These are phyloP conservation scores for Acacia acuminata DNA, from an alignment of 306 rosid species.

Conservation along the genomic window DNA sequence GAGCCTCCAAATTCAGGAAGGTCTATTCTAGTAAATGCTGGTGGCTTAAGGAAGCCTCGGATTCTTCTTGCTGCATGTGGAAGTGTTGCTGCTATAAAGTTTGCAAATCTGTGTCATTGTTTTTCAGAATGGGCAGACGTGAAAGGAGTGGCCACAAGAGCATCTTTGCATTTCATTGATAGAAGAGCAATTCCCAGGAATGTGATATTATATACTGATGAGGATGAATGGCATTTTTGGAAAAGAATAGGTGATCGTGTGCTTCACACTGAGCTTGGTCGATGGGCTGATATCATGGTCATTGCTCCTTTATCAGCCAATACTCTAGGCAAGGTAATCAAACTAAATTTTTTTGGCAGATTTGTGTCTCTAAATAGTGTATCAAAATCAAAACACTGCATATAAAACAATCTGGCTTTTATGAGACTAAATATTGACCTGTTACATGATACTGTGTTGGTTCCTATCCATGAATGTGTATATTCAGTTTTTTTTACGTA, in stretches of 20 bases:
- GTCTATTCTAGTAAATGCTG: slow-evolving; percentile 31
- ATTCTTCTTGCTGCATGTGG: slow-evolving; percentile 86
- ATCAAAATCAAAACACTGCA: slow-evolving; percentile 5
- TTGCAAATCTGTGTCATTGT: slow-evolving; percentile 51
- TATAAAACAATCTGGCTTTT: neutral
- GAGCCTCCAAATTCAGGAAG: slow-evolving; percentile 44
- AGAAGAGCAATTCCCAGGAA: slow-evolving; percentile 49
- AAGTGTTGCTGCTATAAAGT: slow-evolving; percentile 70
- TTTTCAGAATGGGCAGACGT: slow-evolving; percentile 85
- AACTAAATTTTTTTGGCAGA: slow-evolving; percentile 10
- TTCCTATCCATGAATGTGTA: neutral
- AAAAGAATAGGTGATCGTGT: slow-evolving; percentile 63
- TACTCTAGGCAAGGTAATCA: slow-evolving; percentile 84
- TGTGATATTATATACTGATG: slow-evolving; percentile 47
- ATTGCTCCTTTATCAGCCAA: slow-evolving; percentile 90
- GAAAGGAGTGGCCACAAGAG: slow-evolving; percentile 58
- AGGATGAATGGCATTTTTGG: slow-evolving; percentile 73
- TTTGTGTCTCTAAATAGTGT: slow-evolving; percentile 3
- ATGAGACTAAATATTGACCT: neutral
- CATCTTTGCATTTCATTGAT: slow-evolving; percentile 65
- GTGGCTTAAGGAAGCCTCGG: slow-evolving; percentile 64
- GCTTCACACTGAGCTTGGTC: slow-evolving; percentile 74
- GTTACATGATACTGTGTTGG: neutral
- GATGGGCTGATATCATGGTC: slow-evolving; percentile 90
- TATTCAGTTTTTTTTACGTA: slow-evolving; percentile 23